Evolutionary conservation across 202 grass and related monocot species (phyloP), one percentile per base, ranked within the genome.

Genomic region (Panicum virgatum): DNA sequence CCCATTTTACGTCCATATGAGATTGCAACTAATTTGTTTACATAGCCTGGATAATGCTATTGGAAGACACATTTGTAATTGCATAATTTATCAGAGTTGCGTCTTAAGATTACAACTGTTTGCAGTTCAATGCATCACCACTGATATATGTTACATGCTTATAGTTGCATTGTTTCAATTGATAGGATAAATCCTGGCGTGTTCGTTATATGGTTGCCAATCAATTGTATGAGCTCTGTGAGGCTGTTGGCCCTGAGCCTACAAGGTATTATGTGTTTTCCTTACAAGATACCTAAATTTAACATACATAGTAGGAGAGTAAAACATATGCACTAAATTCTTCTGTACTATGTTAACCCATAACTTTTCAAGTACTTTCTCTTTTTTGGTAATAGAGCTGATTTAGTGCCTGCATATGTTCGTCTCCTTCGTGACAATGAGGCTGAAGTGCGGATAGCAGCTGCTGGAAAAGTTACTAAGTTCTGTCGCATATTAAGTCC

Each of bases 171-270:
- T 44, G 8, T 1, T 5, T 4, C 9, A 15, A 9, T 80, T 83
- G 23, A 75, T 27, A 95, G 92, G 92, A 95, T 86, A 95, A 92
- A 85, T 95, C 92, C 5, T 92, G 92, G 92, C 92, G 89, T 79
- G 92, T 95, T 14, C 84, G 92, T 3, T 95, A 95, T 51, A 95
- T 95, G 92, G 92, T 95, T 19, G 92, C 89, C 66, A 95, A 95
- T 76, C 92, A 95, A 64, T 63, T 94, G 16, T 94, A 94, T 73
- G 89, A 92, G 57, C 89, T 94, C 65, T 94, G 87, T 75, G 92
- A 94, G 68, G 89, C 89, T 75, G 92, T 94, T 74, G 92, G 92
- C 26, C 84, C 92, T 61, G 89, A 94, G 66, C 82, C 89, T 25
- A 88, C 89, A 19, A 94, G 89, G 89, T 94, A 67, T 25, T 72